Evolutionary conservation across 805 yeast genomes (phyloP).

Genomic region (Candida nemodendra): DNA sequence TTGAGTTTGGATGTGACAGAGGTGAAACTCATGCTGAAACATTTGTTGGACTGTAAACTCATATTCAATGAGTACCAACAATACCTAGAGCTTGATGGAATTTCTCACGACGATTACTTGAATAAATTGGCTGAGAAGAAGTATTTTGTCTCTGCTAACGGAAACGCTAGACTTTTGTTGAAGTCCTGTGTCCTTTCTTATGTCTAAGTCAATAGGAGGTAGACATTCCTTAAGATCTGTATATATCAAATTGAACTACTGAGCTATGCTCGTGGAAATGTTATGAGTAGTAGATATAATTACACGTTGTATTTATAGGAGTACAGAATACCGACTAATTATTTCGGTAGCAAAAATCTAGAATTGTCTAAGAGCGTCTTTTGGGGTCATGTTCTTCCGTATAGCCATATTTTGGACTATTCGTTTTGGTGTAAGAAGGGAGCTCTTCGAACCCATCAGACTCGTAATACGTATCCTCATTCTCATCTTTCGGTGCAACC

Average conservation of each 20-base stretch:
- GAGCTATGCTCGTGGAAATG: no score
- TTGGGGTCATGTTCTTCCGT: conserved; percentile 15
- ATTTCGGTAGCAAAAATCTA: no score
- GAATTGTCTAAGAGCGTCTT: conserved; percentile 15
- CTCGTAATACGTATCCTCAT: conserved; percentile 32
- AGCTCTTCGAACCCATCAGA: conserved; percentile 38
- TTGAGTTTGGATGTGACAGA: conserved; percentile 46
- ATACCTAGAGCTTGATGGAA: conserved; percentile 16
- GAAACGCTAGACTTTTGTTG: conserved; percentile 56
- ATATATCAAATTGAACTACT: no score
- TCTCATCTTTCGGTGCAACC: conserved; percentile 8
- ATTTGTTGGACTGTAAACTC: conserved; percentile 41
- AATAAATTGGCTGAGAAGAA: conserved; percentile 45
- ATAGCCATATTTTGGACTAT: conserved; percentile 32
- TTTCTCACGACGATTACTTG: conserved; percentile 18
- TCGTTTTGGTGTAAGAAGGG: conserved; percentile 28
- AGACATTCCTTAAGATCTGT: no score
- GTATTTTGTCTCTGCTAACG: conserved; percentile 60
- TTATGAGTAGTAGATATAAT: no score
- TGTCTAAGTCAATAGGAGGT: no score
- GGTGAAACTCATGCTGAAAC: conserved; percentile 40
- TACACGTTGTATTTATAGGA: conserved; percentile 12
- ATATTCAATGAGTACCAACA: conserved; percentile 36
- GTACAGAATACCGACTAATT: no score
- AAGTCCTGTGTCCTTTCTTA: conserved; percentile 39